These are phyloP conservation scores for Ettlia oleoabundans DNA, from an alignment of 139 green algal species.

Conservation along the genomic window DNA sequence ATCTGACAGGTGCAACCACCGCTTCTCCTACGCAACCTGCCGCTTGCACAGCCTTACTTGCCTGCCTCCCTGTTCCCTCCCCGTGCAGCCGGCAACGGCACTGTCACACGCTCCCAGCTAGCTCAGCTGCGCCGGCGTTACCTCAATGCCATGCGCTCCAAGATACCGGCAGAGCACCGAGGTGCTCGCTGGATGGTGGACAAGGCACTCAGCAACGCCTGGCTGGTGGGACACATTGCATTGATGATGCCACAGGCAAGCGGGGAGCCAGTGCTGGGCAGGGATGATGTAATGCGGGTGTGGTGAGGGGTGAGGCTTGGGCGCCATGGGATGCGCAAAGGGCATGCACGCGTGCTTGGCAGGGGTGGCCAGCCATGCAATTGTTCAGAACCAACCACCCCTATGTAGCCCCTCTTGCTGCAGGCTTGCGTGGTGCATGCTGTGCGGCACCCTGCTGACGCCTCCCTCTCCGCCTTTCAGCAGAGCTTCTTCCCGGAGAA, in stretches of 20 bases:
- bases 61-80: not conserved
- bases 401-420: not conserved
- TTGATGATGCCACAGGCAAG: not conserved
- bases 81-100: conserved; percentile 7
- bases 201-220: conserved; percentile 8
- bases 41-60: not conserved
- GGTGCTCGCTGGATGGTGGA: conserved; percentile 18
- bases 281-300: too few relatives aligned
- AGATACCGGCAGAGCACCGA: not conserved
- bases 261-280: too few relatives aligned
- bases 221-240: conserved; percentile 12
- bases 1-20: too few relatives aligned
- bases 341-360: not conserved
- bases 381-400: too few relatives aligned
- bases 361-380: too few relatives aligned
- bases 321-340: too few relatives aligned
- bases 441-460: conserved; percentile 15
- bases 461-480: conserved; percentile 18
- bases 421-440: conserved; percentile 12
- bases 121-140: not conserved
- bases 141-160: conserved; percentile 1
- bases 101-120: not conserved
- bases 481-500: conserved; percentile 18
- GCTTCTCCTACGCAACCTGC: not conserved
- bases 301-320: too few relatives aligned